Evolutionary conservation across 2,329 filamentous ascomycete genomes (phyloP).

Genomic region (Tetracladium maxilliforme): DNA sequence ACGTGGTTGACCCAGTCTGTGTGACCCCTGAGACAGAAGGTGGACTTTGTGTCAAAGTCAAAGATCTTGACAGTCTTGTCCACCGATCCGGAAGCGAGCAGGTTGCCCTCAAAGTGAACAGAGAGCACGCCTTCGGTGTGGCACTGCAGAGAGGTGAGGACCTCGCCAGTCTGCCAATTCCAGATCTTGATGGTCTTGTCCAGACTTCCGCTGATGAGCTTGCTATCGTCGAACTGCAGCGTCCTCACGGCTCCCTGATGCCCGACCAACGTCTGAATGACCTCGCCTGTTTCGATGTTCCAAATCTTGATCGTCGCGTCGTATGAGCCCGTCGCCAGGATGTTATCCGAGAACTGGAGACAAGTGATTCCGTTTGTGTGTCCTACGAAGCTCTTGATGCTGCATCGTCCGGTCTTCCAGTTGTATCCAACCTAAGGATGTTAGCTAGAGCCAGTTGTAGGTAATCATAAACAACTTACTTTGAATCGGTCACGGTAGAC

Average conservation of each 20-base stretch:
- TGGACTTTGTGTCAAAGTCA: conserved; percentile 75
- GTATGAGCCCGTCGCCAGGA: conserved; percentile 88
- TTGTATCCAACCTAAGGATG: conserved; percentile 95
- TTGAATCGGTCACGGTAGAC: conserved; percentile 93
- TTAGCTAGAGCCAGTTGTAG: too few species aligned
- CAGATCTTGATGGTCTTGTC: conserved; percentile 84
- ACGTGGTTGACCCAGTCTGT: conserved; percentile 96
- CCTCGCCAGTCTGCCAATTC: conserved; percentile 90
- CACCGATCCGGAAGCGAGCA: conserved; percentile 77
- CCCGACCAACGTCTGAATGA: conserved; percentile 70
- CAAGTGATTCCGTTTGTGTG: conserved; percentile 73
- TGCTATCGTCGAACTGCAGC: conserved; percentile 83
- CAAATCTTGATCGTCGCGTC: conserved; percentile 93
- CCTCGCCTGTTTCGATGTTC: conserved; percentile 79
- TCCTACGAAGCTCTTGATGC: conserved; percentile 70
- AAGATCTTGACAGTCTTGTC: conserved; percentile 87
- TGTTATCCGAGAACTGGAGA: conserved; percentile 65
- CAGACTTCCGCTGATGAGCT: conserved; percentile 79
- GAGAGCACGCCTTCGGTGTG: conserved; percentile 76
- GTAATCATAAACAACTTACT: too few species aligned
- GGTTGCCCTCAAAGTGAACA: conserved; percentile 73
- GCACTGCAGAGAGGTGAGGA: conserved; percentile 64
- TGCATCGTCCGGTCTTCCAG: conserved; percentile 90
- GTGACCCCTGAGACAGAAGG: conserved; percentile 70
- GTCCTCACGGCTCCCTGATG: conserved; percentile 76